These are phyloP conservation scores for Stephania cephalantha DNA, from an alignment of 164 flowering plant genomes.

Conservation along the genomic window DNA sequence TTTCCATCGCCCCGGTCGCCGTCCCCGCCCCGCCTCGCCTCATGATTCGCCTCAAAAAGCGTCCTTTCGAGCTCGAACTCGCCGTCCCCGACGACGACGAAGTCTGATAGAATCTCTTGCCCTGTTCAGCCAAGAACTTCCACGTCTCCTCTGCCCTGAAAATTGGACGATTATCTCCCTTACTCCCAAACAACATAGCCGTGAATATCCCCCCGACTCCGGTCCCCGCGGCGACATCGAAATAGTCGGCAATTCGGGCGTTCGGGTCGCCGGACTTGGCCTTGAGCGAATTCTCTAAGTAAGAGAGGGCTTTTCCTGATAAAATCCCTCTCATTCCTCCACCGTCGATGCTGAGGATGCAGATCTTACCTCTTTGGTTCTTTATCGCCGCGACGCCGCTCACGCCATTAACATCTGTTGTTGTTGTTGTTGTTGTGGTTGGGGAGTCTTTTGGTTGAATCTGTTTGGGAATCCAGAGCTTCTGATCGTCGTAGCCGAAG, in stretches of 20 bases:
- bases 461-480: slow-evolving; percentile 69
- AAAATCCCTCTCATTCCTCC: slow-evolving; percentile 81
- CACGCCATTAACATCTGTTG: not conserved
- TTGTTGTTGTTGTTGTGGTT: slow-evolving; percentile 3
- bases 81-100: slow-evolving; percentile 7
- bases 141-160: slow-evolving; percentile 81
- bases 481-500: slow-evolving; percentile 74
- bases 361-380: slow-evolving; percentile 84
- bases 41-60: slow-evolving; percentile 32
- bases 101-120: slow-evolving; percentile 35
- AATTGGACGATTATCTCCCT: slow-evolving; percentile 47
- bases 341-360: slow-evolving; percentile 80
- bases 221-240: slow-evolving; percentile 88
- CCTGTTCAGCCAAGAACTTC: slow-evolving; percentile 56
- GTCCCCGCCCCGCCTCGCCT: slow-evolving; percentile 18
- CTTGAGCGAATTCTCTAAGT: slow-evolving; percentile 67
- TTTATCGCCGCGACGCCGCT: slow-evolving; percentile 34
- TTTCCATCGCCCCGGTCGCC: slow-evolving; percentile 40
- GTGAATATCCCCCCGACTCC: slow-evolving; percentile 90
- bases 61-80: slow-evolving; percentile 12
- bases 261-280: slow-evolving; percentile 65
- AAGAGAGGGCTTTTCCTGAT: slow-evolving; percentile 72
- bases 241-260: slow-evolving; percentile 84
- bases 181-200: slow-evolving; percentile 72
- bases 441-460: slow-evolving; percentile 20